Evolutionary conservation across 495 filamentous ascomycete species (phyloP).

Genomic region (Penicillium coffeae): DNA sequence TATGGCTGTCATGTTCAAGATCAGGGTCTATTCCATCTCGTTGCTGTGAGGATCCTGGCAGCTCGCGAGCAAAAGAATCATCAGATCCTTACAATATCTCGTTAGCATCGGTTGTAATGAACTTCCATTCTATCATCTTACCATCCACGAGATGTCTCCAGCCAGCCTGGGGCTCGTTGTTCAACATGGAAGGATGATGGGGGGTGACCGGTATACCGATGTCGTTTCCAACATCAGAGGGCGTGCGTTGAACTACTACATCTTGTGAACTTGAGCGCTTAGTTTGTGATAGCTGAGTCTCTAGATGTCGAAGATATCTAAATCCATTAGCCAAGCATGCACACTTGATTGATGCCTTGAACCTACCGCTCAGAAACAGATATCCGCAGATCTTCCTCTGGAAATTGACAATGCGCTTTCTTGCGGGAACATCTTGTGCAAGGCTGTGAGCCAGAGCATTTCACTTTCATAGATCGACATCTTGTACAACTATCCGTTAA

Average conservation of each 20-base stretch:
- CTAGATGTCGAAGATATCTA: slow-evolving; percentile 21
- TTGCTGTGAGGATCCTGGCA: neutral
- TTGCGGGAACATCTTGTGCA: slow-evolving; percentile 31
- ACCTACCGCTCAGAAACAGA: slow-evolving; percentile 31
- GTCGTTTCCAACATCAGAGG: slow-evolving; percentile 6
- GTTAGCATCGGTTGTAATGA: too few species aligned
- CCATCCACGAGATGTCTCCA: neutral
- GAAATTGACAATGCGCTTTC: slow-evolving; percentile 29
- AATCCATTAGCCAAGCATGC: neutral
- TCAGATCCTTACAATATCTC: too few species aligned
- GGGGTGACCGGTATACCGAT: slow-evolving; percentile 1
- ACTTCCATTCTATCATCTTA: neutral
- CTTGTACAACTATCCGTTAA: slow-evolving; percentile 22
- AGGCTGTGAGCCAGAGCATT: slow-evolving; percentile 31
- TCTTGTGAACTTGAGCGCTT: neutral
- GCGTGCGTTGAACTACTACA: neutral
- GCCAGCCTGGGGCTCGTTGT: neutral
- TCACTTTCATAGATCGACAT: slow-evolving; percentile 40
- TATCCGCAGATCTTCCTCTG: slow-evolving; percentile 26
- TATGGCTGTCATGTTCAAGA: slow-evolving; percentile 13
- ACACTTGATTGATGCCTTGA: neutral
- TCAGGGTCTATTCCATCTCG: slow-evolving; percentile 2
- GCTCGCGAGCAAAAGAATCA: too few species aligned
- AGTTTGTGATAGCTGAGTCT: slow-evolving; percentile 17
- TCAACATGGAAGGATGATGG: neutral